These are phyloP conservation scores for Suillus subaureus DNA, from an alignment of 768 basidiomycete species.

Conservation along the genomic window DNA sequence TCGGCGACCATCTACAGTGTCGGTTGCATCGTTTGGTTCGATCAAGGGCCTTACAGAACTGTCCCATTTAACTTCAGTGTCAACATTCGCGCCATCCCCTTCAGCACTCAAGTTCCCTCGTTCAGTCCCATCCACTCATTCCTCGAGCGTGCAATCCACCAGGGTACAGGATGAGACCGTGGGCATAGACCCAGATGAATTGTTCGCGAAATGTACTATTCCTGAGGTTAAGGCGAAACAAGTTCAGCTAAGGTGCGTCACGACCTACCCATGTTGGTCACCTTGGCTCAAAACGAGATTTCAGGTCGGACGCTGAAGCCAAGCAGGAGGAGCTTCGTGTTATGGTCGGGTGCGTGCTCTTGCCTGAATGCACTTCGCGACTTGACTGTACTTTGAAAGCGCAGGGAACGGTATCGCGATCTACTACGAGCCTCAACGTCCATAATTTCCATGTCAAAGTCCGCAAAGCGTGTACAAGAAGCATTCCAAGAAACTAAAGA, in stretches of 20 bases:
- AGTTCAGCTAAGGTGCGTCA: conserved; percentile 62
- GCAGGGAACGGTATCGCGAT: conserved; percentile 88
- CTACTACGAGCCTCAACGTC: conserved; percentile 84
- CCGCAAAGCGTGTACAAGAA: conserved; percentile 64
- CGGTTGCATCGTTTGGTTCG: conserved; percentile 31
- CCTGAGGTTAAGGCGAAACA: conserved; percentile 69
- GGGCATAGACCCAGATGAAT: conserved; percentile 65
- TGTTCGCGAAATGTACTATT: conserved; percentile 73
- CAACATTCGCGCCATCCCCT: conserved; percentile 11
- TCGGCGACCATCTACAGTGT: conserved; percentile 39
- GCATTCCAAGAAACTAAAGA: conserved; percentile 65
- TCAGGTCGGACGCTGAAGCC: conserved; percentile 77
- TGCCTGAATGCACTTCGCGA: conserved; percentile 3
- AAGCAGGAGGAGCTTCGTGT: conserved; percentile 87
- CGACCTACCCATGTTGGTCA: conserved; percentile 5
- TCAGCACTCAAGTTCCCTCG: conserved; percentile 13
- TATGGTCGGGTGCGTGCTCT: conserved; percentile 84
- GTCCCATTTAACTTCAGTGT: conserved; percentile 9
- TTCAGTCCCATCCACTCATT: conserved; percentile 16
- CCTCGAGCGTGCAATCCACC: conserved; percentile 9
- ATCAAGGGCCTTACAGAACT: conserved; percentile 17
- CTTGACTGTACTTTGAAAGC: conserved; percentile 53
- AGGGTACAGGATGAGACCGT: conserved; percentile 22
- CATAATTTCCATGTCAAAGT: conserved; percentile 74
- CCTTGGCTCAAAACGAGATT: conserved; percentile 7